phyloP scores from a whole-genome alignment of 1,139 yeast species.

The Kodamaea plutei region DNA sequence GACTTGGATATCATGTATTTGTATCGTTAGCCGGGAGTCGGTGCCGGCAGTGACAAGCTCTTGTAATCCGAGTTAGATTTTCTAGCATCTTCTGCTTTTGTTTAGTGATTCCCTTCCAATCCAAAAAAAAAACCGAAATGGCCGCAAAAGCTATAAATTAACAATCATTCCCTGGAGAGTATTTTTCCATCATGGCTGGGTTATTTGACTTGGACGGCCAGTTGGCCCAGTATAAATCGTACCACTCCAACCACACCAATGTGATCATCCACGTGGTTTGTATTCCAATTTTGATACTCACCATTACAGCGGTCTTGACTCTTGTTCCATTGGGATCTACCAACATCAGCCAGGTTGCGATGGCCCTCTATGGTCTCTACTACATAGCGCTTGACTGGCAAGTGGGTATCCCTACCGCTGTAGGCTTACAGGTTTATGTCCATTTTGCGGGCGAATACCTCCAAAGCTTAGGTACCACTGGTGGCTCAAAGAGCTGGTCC shows the following conservation, averaged over 20 bases:
- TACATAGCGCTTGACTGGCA: slow-evolving; percentile 42
- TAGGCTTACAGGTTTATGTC: slow-evolving; percentile 14
- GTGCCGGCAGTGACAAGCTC: too few species aligned
- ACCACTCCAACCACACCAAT: slow-evolving; percentile 68
- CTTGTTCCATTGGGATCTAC: slow-evolving; percentile 15
- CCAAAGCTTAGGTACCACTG: neutral
- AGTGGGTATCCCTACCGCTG: slow-evolving; percentile 36
- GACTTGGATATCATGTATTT: too few species aligned
- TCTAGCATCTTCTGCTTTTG: too few species aligned
- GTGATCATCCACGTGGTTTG: slow-evolving; percentile 74
- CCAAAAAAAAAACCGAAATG: too few species aligned
- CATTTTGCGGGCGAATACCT: neutral
- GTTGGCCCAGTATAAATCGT: slow-evolving; percentile 76
- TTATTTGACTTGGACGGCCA: slow-evolving; percentile 57
- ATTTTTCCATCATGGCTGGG: too few species aligned
- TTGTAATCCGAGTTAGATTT: too few species aligned
- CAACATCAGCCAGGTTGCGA: slow-evolving; percentile 36
- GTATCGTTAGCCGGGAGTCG: too few species aligned
- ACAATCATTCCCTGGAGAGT: too few species aligned
- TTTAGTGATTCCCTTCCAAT: too few species aligned
- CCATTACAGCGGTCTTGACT: slow-evolving; percentile 45
- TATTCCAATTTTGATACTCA: slow-evolving; percentile 70
- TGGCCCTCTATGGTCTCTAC: slow-evolving; percentile 36
- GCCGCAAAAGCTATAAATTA: too few species aligned
- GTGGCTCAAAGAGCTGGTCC: neutral